A percentile compares a stretch with the other conserved stretches of the same genome.
Evolutionary conservation across 768 basidiomycete genomes (phyloP).

Genomic region (Termitomyces sp.): DNA sequence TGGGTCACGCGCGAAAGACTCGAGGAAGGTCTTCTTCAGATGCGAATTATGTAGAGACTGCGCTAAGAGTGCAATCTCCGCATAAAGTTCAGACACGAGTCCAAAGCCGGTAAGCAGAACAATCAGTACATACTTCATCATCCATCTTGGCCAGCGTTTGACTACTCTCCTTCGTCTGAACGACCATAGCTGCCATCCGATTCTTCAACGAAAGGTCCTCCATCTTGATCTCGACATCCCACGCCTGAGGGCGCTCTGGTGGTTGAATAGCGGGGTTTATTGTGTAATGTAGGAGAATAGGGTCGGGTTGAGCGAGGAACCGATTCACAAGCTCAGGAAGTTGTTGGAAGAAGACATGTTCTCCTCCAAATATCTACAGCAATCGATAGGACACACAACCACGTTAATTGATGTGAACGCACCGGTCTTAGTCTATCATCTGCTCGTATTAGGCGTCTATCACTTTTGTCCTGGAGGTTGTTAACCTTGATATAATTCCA

Average conservation of each 20-base stretch:
- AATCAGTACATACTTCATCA: slow-evolving; percentile 60
- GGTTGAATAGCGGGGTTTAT: slow-evolving; percentile 57
- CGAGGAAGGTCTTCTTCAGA: slow-evolving; percentile 81
- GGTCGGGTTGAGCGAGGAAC: slow-evolving; percentile 70
- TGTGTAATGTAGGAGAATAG: slow-evolving; percentile 73
- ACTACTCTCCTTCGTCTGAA: slow-evolving; percentile 64
- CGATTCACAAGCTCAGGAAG: slow-evolving; percentile 84
- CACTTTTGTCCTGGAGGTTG: slow-evolving; percentile 77
- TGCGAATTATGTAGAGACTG: slow-evolving; percentile 86
- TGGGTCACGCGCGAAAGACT: slow-evolving; percentile 76
- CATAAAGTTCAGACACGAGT: not conserved
- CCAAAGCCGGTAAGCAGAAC: not conserved
- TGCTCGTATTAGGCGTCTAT: slow-evolving; percentile 61
- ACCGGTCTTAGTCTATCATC: slow-evolving; percentile 68
- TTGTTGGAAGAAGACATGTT: slow-evolving; percentile 69
- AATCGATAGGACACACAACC: not conserved
- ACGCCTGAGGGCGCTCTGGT: slow-evolving; percentile 69
- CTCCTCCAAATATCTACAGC: slow-evolving; percentile 62
- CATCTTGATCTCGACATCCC: slow-evolving; percentile 84
- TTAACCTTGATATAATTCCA: slow-evolving; percentile 93
- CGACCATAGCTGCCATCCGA: slow-evolving; percentile 68
- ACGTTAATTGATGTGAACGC: slow-evolving; percentile 11
- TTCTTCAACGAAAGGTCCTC: slow-evolving; percentile 74
- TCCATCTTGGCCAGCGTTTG: slow-evolving; percentile 70
- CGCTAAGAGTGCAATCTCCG: slow-evolving; percentile 73